Evolutionary conservation across 2,329 filamentous ascomycete genomes (phyloP).

Genomic region (Thelonectria olida): DNA sequence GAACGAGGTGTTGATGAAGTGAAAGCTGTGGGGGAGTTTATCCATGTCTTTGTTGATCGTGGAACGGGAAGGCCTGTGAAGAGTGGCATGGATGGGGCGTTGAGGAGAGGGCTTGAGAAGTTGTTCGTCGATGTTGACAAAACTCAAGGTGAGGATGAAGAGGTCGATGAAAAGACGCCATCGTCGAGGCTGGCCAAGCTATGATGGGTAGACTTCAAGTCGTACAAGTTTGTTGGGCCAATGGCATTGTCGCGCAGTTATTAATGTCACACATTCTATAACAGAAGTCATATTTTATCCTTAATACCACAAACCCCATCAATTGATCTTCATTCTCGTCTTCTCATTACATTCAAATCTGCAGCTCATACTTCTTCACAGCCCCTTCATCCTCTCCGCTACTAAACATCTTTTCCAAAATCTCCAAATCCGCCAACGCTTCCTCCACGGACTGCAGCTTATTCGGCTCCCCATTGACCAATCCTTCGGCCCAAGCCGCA

Average conservation of each 20-base stretch:
- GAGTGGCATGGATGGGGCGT: slow-evolving; percentile 68
- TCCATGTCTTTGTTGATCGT: slow-evolving; percentile 89
- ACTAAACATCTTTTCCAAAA: slow-evolving; percentile 62
- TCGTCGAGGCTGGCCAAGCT: slow-evolving; percentile 3
- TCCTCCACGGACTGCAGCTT: slow-evolving; percentile 64
- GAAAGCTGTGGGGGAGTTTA: slow-evolving; percentile 83
- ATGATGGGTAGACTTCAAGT: background rate
- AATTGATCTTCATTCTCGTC: background rate
- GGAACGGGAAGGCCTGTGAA: slow-evolving; percentile 72
- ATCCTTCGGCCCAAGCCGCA: slow-evolving; percentile 65
- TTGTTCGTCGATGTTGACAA: slow-evolving; percentile 51
- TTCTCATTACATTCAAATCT: slow-evolving; percentile 28
- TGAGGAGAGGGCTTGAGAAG: slow-evolving; percentile 68
- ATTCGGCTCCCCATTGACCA: slow-evolving; percentile 58
- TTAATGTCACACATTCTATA: too few species aligned
- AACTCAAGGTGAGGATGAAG: background rate
- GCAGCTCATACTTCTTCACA: slow-evolving; percentile 50
- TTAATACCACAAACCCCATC: too few species aligned
- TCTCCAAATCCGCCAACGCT: slow-evolving; percentile 68
- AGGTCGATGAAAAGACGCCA: background rate
- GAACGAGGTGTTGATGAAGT: slow-evolving; percentile 76
- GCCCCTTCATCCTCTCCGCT: slow-evolving; percentile 57
- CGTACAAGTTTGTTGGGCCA: background rate
- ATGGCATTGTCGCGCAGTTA: too few species aligned
- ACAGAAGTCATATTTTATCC: too few species aligned